Conservation (phyloP, 2,329 filamentous ascomycete species). For the Ophiostoma novo-ulmi region DNA sequence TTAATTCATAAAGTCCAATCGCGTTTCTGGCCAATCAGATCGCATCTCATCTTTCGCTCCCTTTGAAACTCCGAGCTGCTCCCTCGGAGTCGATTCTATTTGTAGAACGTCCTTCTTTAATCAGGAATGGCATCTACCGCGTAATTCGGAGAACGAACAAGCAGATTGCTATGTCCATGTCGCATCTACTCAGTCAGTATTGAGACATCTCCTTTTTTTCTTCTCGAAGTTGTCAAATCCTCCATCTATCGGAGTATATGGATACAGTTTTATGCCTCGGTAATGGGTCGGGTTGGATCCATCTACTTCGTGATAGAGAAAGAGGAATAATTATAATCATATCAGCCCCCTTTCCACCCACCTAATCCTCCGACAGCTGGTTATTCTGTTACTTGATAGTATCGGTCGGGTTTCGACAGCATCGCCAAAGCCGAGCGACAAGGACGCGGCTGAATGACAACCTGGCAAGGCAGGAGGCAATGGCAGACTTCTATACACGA, state of each 20-base stretch:
- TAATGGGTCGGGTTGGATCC: neutral
- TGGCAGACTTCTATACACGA: neutral
- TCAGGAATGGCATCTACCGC: conserved; percentile 14
- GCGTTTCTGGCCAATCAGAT: neutral
- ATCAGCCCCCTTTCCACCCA: neutral
- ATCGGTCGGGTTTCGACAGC: neutral
- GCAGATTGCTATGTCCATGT: no score
- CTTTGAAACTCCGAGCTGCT: conserved; percentile 1
- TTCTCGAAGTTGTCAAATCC: no score
- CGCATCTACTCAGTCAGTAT: no score
- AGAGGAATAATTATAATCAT: neutral
- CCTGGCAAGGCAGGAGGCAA: neutral
- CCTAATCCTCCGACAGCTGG: neutral
- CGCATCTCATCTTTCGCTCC: neutral
- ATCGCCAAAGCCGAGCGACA: neutral
- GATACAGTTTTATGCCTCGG: neutral
- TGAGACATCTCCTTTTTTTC: no score
- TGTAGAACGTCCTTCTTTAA: neutral
- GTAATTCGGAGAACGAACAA: conserved; percentile 13
- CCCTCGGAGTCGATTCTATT: neutral
- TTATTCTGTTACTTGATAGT: neutral
- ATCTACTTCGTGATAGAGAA: neutral
- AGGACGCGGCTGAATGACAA: neutral
- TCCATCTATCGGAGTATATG: neutral
- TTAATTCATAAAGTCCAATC: neutral